Percentiles rank a stretch among this genome's conserved stretches.
Conservation (phyloP, 768 basidiomycete genomes). For the Psilocybe subaeruginosa region DNA sequence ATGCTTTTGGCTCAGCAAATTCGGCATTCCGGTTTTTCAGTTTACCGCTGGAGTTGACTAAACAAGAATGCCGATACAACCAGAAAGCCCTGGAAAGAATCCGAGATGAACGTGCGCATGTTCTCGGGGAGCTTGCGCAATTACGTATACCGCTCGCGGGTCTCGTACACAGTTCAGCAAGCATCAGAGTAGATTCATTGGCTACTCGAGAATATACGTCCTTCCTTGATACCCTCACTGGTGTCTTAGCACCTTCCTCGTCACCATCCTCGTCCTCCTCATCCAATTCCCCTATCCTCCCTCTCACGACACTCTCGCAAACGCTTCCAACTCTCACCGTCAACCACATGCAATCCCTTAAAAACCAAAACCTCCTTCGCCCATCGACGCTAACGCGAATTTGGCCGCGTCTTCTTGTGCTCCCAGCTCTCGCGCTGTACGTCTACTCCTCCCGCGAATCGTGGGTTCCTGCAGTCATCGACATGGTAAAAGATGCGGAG, state of each 20-base stretch:
- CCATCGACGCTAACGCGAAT: constrained; percentile 70
- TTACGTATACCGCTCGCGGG: constrained; percentile 46
- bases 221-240: constrained; percentile 21
- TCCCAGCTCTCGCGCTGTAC: constrained; percentile 70
- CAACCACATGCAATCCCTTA: constrained; percentile 19
- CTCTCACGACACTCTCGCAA: constrained; percentile 18
- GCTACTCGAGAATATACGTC: constrained; percentile 13
- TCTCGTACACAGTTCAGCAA: constrained; percentile 20
- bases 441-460: constrained; percentile 59
- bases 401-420: constrained; percentile 83
- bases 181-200: constrained; percentile 20
- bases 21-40: constrained; percentile 30
- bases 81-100: constrained; percentile 61
- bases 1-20: constrained; percentile 13
- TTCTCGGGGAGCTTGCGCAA: constrained; percentile 63
- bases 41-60: constrained; percentile 63
- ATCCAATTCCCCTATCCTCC: constrained; percentile 9
- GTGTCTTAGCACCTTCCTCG: constrained; percentile 15
- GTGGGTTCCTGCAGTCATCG: constrained; percentile 43
- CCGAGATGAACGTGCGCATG: constrained; percentile 68
- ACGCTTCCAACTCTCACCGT: constrained; percentile 15
- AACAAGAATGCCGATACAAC: constrained; percentile 70
- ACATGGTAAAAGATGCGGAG: constrained; percentile 58
- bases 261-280: background rate
- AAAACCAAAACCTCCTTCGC: constrained; percentile 49